Evolutionary conservation across 257 asterid species (phyloP), one percentile per base, ranked within the genome.

Genomic region (Solanum appendiculatum): DNA sequence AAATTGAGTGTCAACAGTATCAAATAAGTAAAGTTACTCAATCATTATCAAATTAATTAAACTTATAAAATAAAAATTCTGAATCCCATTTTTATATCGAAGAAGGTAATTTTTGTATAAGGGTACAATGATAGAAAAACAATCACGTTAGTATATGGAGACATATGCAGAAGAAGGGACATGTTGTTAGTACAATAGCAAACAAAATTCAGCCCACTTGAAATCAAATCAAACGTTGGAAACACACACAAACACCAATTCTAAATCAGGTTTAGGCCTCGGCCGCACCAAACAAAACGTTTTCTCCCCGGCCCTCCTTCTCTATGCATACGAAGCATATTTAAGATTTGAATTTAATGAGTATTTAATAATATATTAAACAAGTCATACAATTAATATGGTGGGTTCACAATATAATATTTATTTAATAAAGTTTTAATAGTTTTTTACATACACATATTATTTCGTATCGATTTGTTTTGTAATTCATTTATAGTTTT

Each of bases 91-190:
- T 27, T n/a, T n/a, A 58, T 5, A n/a, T 25, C 3, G 3, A 25
- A 4, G 18, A 23, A 23, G 18, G 3, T n/a, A n/a, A 63, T n/a
- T 25, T n/a, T 64, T 29, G 3, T 27, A 29, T 5, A 13, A 7
- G 3, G 39, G 33, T 33, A 40, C 58, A 1, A 40, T n/a, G 34
- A 75, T 29, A 40, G 58, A 3, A 31, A 69, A 69, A 5, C 27
- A 77, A 90, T 92, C 95, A 94, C 95, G 85, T 93, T 89, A 93
- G 96, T 86, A 88, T 84, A 91, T 89, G 88, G 90, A 91, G 92
- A 93, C 92, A 91, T 54, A 54, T 90, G 54, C 93, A 91, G 94
- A 93, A 88, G 89, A 90, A 88, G 96, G 93, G 89, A 95, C 98
- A 93, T 92, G 72, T 85, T 91, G 91, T 88, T 90, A 84, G 93